Percentiles rank a stretch among this genome's conserved stretches.
Evolutionary conservation across 495 filamentous ascomycete species (phyloP).

Genomic region (Amorphotheca resinae): DNA sequence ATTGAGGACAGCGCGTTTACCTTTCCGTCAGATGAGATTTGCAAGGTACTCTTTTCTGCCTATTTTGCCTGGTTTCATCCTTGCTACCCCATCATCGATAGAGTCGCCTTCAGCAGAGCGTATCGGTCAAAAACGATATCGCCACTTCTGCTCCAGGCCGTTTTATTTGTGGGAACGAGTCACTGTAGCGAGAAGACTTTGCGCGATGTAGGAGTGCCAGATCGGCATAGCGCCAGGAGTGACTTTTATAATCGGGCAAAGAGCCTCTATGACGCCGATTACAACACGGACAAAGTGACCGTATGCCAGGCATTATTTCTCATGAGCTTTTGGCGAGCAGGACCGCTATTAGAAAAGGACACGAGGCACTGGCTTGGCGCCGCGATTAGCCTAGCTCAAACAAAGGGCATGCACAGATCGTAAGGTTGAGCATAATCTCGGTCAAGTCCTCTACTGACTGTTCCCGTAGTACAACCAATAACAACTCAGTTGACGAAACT

Average conservation of each 20-base stretch:
- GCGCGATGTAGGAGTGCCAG: slow-evolving; percentile 21
- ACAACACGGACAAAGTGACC: slow-evolving; percentile 27
- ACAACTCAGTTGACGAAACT: neutral
- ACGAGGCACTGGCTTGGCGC: slow-evolving; percentile 32
- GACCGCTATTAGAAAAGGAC: slow-evolving; percentile 30
- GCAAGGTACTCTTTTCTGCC: slow-evolving; percentile 25
- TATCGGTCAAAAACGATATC: slow-evolving; percentile 25
- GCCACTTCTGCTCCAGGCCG: slow-evolving; percentile 29
- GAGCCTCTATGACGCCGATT: slow-evolving; percentile 33
- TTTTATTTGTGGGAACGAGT: slow-evolving; percentile 33
- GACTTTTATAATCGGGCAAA: slow-evolving; percentile 30
- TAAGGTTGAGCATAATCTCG: slow-evolving; percentile 11
- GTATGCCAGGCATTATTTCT: slow-evolving; percentile 31
- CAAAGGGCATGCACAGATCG: slow-evolving; percentile 35
- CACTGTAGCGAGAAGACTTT: slow-evolving; percentile 28
- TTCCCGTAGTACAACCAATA: slow-evolving; percentile 23
- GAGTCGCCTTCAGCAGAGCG: slow-evolving; percentile 17
- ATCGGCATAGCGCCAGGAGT: slow-evolving; percentile 30
- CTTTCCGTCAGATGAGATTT: slow-evolving; percentile 25
- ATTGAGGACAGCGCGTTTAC: slow-evolving; percentile 27
- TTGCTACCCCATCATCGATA: slow-evolving; percentile 31
- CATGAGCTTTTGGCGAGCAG: slow-evolving; percentile 33
- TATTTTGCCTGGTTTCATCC: slow-evolving; percentile 37
- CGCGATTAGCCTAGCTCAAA: slow-evolving; percentile 30
- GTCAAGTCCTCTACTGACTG: slow-evolving; percentile 7